Conservation (phyloP, 176 grass and related monocot species). For the Aegilops speltoides region DNA sequence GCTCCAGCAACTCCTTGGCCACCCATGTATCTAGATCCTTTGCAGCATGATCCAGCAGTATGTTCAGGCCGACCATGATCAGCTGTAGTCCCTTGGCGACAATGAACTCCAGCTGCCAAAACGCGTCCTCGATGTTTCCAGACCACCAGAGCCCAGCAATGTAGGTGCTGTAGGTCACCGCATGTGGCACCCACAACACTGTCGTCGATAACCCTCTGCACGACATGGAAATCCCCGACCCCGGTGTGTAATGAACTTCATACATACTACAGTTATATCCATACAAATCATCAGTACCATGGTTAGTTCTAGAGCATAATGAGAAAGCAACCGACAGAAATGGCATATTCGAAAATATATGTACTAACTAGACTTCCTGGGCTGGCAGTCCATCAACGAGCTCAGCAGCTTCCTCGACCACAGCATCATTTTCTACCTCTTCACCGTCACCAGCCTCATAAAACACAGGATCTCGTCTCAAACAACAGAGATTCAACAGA, state of each 20-base stretch:
- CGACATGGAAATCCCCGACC: slow-evolving; percentile 46
- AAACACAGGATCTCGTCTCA: slow-evolving; percentile 60
- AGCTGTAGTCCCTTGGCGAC: slow-evolving; percentile 56
- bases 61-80: slow-evolving; percentile 70
- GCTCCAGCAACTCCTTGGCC: slow-evolving; percentile 61
- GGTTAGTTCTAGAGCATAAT: neutral
- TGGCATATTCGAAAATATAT: slow-evolving; percentile 41
- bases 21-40: slow-evolving; percentile 53
- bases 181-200: slow-evolving; percentile 61
- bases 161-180: slow-evolving; percentile 78
- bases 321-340: slow-evolving; percentile 1
- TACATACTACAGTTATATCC: slow-evolving; percentile 63
- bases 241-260: slow-evolving; percentile 60
- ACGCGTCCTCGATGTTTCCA: slow-evolving; percentile 39
- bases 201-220: slow-evolving; percentile 37
- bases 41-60: slow-evolving; percentile 59
- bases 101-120: slow-evolving; percentile 55
- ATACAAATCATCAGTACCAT: slow-evolving; percentile 10
- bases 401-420: slow-evolving; percentile 90
- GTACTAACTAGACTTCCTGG: slow-evolving; percentile 81
- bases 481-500: slow-evolving; percentile 61
- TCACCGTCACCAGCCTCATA: slow-evolving; percentile 43
- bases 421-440: slow-evolving; percentile 67
- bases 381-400: slow-evolving; percentile 77
- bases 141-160: slow-evolving; percentile 64